Evolutionary conservation across 2,329 filamentous ascomycete genomes (phyloP).

Genomic region (Alternaria alternata): DNA sequence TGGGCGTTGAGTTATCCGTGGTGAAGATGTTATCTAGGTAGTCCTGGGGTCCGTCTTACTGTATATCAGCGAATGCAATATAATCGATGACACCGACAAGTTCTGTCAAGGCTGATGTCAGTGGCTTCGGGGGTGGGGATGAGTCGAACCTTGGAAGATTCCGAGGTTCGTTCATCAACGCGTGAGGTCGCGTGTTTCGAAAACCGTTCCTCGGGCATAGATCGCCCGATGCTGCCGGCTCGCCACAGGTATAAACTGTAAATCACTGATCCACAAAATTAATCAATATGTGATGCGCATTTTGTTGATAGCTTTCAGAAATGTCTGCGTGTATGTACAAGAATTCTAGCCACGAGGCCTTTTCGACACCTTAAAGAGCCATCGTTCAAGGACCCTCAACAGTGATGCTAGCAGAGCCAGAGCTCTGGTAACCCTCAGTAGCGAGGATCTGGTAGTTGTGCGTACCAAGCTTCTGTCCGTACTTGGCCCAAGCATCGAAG

Average conservation of each 20-base stretch:
- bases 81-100: neutral
- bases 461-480: conserved; percentile 59
- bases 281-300: neutral
- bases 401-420: conserved; percentile 59
- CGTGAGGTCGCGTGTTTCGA: neutral
- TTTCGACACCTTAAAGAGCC: neutral
- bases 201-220: neutral
- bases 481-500: conserved; percentile 62
- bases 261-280: neutral
- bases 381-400: conserved; percentile 36
- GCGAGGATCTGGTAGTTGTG: conserved; percentile 65
- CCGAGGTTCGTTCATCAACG: neutral
- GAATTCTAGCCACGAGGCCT: neutral
- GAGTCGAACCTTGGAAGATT: neutral
- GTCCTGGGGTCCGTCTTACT: neutral
- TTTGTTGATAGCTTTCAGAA: neutral
- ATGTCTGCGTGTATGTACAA: conserved; percentile 5
- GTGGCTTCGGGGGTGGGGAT: neutral
- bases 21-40: neutral
- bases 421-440: conserved; percentile 63
- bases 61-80: neutral
- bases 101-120: neutral
- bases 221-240: neutral
- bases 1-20: neutral
- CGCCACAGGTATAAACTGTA: neutral